A percentile compares a stretch with the other conserved stretches of the same genome.
phyloP scores from a whole-genome alignment of 106 monocot genomes.

The Apostasia shenzhenica region DNA sequence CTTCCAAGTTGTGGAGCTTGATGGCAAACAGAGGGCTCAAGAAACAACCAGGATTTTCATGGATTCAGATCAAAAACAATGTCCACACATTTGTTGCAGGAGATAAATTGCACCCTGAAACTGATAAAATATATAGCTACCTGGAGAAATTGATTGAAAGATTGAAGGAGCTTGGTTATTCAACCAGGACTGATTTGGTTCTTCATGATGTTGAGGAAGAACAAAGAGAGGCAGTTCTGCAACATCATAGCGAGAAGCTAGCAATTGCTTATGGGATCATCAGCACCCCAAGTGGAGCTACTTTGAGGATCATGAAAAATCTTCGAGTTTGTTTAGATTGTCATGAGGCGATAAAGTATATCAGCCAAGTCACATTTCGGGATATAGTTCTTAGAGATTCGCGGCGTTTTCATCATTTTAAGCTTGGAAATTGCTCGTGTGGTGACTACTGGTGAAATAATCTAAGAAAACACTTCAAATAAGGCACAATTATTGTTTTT shows the following conservation, averaged over 20 bases:
- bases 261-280: conserved; percentile 56
- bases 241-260: conserved; percentile 45
- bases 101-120: conserved; percentile 37
- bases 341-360: conserved; percentile 47
- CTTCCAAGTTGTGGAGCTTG: conserved; percentile 28
- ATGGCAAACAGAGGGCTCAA: conserved; percentile 43
- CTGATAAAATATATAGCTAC: conserved; percentile 34
- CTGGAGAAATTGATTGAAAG: conserved; percentile 42
- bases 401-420: conserved; percentile 44
- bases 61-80: conserved; percentile 57
- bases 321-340: conserved; percentile 44
- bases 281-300: conserved; percentile 23
- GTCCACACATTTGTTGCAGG: conserved; percentile 54
- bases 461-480: not conserved
- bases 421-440: conserved; percentile 38
- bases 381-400: conserved; percentile 42
- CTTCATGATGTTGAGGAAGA: conserved; percentile 48
- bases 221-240: conserved; percentile 29
- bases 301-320: conserved; percentile 56
- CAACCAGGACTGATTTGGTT: conserved; percentile 30
- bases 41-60: conserved; percentile 58
- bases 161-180: conserved; percentile 47
- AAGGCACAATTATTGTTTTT: too few relatives aligned
- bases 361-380: conserved; percentile 22
- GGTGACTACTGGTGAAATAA: conserved; percentile 43